These are phyloP conservation scores for Dovyalis caffra DNA, from an alignment of 345 rosid genomes.

Conservation along the genomic window DNA sequence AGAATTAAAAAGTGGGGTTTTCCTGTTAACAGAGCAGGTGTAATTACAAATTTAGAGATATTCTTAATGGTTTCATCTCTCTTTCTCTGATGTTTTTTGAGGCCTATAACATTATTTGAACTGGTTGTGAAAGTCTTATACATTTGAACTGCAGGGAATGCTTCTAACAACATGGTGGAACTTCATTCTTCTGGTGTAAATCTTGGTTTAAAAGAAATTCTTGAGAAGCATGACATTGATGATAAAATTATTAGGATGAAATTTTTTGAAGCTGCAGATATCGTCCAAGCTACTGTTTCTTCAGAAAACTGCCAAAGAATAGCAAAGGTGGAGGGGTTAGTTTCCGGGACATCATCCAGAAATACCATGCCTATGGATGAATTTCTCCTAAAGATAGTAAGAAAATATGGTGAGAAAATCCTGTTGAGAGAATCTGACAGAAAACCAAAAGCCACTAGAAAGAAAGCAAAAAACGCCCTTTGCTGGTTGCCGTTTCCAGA, in stretches of 20 bases:
- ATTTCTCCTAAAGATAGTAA: slow-evolving; percentile 55
- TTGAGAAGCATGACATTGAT: slow-evolving; percentile 34
- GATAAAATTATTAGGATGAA: slow-evolving; percentile 34
- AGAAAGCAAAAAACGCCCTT: slow-evolving; percentile 53
- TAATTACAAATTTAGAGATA: neutral
- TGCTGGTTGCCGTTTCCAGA: slow-evolving; percentile 27
- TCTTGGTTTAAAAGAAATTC: slow-evolving; percentile 67
- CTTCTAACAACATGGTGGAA: slow-evolving; percentile 9
- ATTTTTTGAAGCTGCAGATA: slow-evolving; percentile 54
- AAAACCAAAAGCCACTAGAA: slow-evolving; percentile 55
- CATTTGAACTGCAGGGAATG: slow-evolving; percentile 29
- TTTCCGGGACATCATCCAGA: slow-evolving; percentile 33
- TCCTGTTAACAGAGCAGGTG: neutral
- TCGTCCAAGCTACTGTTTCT: slow-evolving; percentile 50
- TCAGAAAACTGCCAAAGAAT: slow-evolving; percentile 41
- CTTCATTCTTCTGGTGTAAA: slow-evolving; percentile 28
- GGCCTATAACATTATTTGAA: neutral
- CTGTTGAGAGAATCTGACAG: slow-evolving; percentile 67
- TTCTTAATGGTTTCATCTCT: neutral
- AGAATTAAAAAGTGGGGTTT: neutral
- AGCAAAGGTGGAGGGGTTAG: slow-evolving; percentile 31
- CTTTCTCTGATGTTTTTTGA: neutral
- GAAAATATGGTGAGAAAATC: slow-evolving; percentile 65
- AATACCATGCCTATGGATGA: slow-evolving; percentile 71
- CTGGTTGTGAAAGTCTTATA: slow-evolving; percentile 3